Evolutionary conservation across 768 basidiomycete species (phyloP).

Genomic region (Podaxis pistillaris): DNA sequence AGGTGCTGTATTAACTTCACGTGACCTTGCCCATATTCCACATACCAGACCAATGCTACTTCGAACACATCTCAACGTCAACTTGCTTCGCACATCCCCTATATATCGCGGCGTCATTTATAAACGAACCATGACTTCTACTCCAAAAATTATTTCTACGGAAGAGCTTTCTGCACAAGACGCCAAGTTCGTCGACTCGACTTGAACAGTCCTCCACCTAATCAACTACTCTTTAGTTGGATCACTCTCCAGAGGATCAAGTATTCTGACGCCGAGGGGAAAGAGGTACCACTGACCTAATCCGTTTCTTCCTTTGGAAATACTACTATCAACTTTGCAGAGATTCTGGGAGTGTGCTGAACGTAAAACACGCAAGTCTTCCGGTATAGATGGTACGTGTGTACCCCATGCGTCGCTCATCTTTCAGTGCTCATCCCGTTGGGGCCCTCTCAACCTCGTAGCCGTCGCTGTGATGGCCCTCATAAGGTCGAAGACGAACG

Average conservation of each 20-base stretch:
- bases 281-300: constrained; percentile 44
- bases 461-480: constrained; percentile 86
- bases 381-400: constrained; percentile 75
- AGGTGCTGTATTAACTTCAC: no score
- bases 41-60: neutral
- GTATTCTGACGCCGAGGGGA: constrained; percentile 77
- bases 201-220: neutral
- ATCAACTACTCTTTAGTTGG: constrained; percentile 54
- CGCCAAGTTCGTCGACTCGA: constrained; percentile 43
- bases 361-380: constrained; percentile 71
- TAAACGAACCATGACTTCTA: neutral
- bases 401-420: neutral
- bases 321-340: constrained; percentile 33
- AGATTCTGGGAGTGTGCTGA: constrained; percentile 90
- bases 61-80: neutral
- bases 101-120: no score
- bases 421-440: neutral
- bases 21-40: neutral
- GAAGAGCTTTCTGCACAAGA: constrained; percentile 51
- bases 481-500: constrained; percentile 68
- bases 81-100: neutral
- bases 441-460: constrained; percentile 24
- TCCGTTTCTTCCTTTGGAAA: neutral
- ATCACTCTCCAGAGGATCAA: constrained; percentile 78
- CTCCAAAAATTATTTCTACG: constrained; percentile 51